Percentiles rank a stretch among this genome's conserved stretches.
These are phyloP conservation scores for Solanum gandarillasii DNA, from an alignment of 257 asterid genomes.

Conservation along the genomic window DNA sequence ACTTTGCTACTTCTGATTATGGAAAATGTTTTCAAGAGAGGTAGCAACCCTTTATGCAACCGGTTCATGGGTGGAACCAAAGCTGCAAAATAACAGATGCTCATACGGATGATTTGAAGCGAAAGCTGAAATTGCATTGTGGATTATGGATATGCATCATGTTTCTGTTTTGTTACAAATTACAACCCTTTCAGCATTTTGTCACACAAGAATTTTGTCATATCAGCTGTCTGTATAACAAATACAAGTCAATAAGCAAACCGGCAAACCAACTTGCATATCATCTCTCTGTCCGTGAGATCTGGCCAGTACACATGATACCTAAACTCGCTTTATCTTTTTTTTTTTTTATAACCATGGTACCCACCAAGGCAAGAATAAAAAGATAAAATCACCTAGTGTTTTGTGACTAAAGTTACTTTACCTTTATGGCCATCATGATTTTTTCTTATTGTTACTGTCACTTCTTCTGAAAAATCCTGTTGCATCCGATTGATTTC, in stretches of 20 bases:
- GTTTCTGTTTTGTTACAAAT: neutral
- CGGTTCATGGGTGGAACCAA: neutral
- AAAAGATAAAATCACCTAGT: neutral
- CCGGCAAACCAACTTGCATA: neutral
- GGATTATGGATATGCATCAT: neutral
- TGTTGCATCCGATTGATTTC: neutral
- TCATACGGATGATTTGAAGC: neutral
- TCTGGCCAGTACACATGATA: too few relatives aligned
- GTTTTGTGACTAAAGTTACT: neutral
- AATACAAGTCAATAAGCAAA: neutral
- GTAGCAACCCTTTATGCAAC: too few relatives aligned
- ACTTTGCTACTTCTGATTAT: neutral
- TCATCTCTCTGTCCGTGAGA: neutral
- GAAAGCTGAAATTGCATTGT: neutral
- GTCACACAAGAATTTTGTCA: neutral
- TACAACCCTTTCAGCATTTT: neutral
- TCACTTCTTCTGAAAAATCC: neutral
- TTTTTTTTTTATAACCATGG: neutral
- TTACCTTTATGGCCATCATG: neutral
- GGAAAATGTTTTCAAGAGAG: neutral
- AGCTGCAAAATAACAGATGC: neutral
- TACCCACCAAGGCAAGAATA: too few relatives aligned
- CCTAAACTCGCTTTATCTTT: too few relatives aligned
- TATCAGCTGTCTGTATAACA: neutral
- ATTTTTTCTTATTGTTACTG: neutral